These are phyloP conservation scores for Skeletonema costatum DNA, from an alignment of 108 stramenopile species.

Conservation along the genomic window DNA sequence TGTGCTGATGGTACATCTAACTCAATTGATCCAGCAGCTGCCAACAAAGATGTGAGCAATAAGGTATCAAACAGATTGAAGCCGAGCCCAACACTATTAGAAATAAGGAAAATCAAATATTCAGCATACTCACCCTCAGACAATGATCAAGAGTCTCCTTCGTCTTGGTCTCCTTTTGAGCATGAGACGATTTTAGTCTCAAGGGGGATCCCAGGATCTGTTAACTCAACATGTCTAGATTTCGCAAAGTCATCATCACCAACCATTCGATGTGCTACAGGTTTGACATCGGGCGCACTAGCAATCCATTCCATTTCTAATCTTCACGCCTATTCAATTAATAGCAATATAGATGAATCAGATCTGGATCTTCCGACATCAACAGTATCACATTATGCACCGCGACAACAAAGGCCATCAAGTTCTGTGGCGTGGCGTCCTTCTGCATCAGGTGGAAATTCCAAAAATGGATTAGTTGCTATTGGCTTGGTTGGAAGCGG, in stretches of 20 bases:
- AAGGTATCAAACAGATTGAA: slow-evolving; percentile 13
- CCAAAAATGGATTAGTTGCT: slow-evolving; percentile 52
- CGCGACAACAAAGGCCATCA: slow-evolving; percentile 70
- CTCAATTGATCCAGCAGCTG: neutral
- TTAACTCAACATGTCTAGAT: slow-evolving; percentile 69
- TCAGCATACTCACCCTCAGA: neutral
- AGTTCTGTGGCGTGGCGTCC: slow-evolving; percentile 74
- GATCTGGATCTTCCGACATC: slow-evolving; percentile 24
- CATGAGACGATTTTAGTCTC: slow-evolving; percentile 51
- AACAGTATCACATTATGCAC: slow-evolving; percentile 68
- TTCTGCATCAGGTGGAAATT: neutral
- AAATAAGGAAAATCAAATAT: slow-evolving; percentile 33
- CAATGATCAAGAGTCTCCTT: neutral
- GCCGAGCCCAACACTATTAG: slow-evolving; percentile 35
- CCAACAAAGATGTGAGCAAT: neutral
- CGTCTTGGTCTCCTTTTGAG: slow-evolving; percentile 4
- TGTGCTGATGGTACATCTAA: slow-evolving; percentile 9
- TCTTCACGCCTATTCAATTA: neutral
- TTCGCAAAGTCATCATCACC: slow-evolving; percentile 13
- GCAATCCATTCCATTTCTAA: slow-evolving; percentile 67
- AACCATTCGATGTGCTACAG: slow-evolving; percentile 59
- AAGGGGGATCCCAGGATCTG: slow-evolving; percentile 59
- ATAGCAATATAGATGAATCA: slow-evolving; percentile 7
- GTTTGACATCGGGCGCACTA: slow-evolving; percentile 72
- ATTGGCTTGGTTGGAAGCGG: slow-evolving; percentile 59